Conservation (phyloP, 441 rosid species). For the Populus hybrid region DNA sequence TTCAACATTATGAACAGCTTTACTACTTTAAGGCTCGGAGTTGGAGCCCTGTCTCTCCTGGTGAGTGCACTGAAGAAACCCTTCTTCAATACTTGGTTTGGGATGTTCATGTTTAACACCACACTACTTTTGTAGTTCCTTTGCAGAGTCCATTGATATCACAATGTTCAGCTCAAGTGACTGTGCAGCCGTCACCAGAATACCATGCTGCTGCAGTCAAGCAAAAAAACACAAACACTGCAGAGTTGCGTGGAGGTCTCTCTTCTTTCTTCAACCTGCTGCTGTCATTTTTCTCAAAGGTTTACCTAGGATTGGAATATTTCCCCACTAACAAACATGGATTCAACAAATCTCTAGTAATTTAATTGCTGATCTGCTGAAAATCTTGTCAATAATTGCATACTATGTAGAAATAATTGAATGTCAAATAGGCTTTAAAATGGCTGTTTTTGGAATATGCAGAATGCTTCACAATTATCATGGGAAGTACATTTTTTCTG, state of each 20-base stretch:
- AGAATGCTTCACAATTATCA: background rate
- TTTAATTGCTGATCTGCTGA: background rate
- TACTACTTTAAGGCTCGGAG: slow-evolving; percentile 62
- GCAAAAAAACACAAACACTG: slow-evolving; percentile 37
- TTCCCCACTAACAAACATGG: background rate
- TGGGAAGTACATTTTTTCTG: background rate
- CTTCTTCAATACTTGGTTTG: background rate
- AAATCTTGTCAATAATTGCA: background rate
- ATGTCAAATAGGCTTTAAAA: background rate
- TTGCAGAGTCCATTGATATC: slow-evolving; percentile 35
- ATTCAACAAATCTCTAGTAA: background rate
- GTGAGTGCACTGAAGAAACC: slow-evolving; percentile 27
- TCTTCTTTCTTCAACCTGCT: background rate
- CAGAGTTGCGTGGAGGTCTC: slow-evolving; percentile 52
- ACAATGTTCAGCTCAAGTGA: slow-evolving; percentile 35
- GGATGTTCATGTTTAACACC: slow-evolving; percentile 1
- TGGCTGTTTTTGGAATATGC: background rate
- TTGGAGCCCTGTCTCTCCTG: slow-evolving; percentile 45
- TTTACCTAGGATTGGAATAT: background rate
- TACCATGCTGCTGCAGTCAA: slow-evolving; percentile 42
- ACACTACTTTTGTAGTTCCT: slow-evolving; percentile 34
- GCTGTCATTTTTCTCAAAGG: background rate
- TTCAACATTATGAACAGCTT: slow-evolving; percentile 70
- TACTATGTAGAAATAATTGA: background rate
- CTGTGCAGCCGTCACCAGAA: slow-evolving; percentile 44